Base-by-base conservation (phyloP, 2,329 filamentous ascomycete species). In the Trichoderma semiorbis region DNA sequence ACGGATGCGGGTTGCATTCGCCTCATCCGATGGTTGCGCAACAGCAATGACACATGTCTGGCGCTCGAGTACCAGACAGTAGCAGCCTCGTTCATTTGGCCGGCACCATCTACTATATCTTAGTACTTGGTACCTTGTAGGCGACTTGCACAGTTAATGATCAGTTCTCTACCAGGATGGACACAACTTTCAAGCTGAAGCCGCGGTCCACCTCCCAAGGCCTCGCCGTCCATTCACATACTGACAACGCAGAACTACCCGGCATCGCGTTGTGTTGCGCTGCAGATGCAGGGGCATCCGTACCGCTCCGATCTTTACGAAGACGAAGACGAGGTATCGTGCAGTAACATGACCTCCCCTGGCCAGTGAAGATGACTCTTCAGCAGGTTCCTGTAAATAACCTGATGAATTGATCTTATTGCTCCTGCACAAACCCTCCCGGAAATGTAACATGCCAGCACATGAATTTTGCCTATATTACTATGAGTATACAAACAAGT, bases 251-350 rank as follows among this genome's bases (percentile, higher is more conserved):
- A 69, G 57, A 60, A 50, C 18, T 30, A 28, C 55, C 57, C 47
- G 47, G 63, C 43, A 66, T 39, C 28, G 26, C 30, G 21, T 61
- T 69, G 57, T 39, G 66, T 62, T 69, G 57, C 57, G 66, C 66
- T 69, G 66, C 66, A 69, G 57, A 69, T 32, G 66, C 66, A 69
- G 66, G 66, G 66, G 66, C 55, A 14, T 34, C n/a, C 57, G 66
- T 62, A 53, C 36, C 28, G 34, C 32, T 21, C 34, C 21, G 36
- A 60, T 69, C 55, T 43, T 30, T 50, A 34, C 55, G 28, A 61
- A 69, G 57, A 47, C 55, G 55, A 60, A 34, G 55, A 32, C 28
- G 28, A 32, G 26, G 28, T 18, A 32, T n/a, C 16, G n/a, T 32
- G 28, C 10, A 60, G 28, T 34, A 11, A 18, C 11, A 58, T 47